phyloP scores from a whole-genome alignment of 768 basidiomycete genomes.

The Termitomyces sp. region DNA sequence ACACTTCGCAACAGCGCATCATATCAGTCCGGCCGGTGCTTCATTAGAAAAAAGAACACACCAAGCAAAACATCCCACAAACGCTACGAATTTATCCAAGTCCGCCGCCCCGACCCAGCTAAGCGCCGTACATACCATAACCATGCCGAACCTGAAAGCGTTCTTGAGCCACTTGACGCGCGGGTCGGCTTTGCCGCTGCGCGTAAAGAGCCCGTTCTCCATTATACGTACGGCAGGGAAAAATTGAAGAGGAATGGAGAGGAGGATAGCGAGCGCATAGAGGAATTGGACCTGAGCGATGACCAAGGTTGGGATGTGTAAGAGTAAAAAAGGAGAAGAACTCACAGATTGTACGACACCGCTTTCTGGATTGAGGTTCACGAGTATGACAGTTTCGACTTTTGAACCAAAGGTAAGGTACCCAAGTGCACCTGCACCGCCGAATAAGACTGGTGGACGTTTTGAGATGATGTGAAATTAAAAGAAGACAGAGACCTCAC shows the following conservation, averaged over 20 bases:
- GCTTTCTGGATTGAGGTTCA: constrained; percentile 82
- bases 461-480: neutral
- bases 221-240: constrained; percentile 98
- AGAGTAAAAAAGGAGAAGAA: constrained; percentile 15
- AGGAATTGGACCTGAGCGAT: constrained; percentile 65
- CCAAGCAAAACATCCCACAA: constrained; percentile 95
- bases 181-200: constrained; percentile 75
- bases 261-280: constrained; percentile 88
- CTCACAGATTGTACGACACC: constrained; percentile 84
- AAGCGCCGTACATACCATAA: constrained; percentile 77
- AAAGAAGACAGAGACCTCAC: constrained; percentile 27
- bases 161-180: constrained; percentile 98
- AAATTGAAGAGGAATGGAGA: constrained; percentile 90
- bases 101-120: constrained; percentile 82
- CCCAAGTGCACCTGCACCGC: constrained; percentile 80
- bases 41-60: constrained; percentile 29
- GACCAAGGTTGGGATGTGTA: neutral
- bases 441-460: constrained; percentile 60
- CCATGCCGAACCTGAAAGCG: constrained; percentile 67
- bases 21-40: neutral
- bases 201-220: constrained; percentile 90
- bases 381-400: constrained; percentile 89
- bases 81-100: constrained; percentile 92
- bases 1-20: constrained; percentile 44
- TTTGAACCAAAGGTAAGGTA: constrained; percentile 86